Evolutionary conservation across 164 flowering plant genomes (phyloP), one percentile per base, ranked within the genome.

Genomic region (Buxus sempervirens): DNA sequence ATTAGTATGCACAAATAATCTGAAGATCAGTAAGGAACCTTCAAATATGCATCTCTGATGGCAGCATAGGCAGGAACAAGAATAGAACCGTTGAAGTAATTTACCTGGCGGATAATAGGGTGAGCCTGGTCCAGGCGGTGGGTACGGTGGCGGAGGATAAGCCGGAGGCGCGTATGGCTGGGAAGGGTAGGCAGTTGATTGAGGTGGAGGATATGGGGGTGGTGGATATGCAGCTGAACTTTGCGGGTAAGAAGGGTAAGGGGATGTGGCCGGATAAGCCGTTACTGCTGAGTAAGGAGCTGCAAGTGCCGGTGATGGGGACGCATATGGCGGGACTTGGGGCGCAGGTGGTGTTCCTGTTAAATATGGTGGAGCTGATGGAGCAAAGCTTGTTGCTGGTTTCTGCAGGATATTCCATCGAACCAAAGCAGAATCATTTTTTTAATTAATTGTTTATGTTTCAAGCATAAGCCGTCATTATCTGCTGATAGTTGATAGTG

Each of bases 361-460:
- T 59, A n/a, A 58, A 66, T 77, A 86, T 12, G 82, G 79, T 60
- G 90, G 90, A 23, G 89, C 93, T 36, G 90, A 82, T 9, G 86
- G 87, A 59, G 78, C 81, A 63, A n/a, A 62, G 61, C 65, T 66
- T 54, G 69, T 55, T 15, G 60, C 69, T 19, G 75, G 74, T 71
- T 80, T 86, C 96, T 91, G 89, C 75, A 78, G 38, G 7, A 72
- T 23, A 58, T 19, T 9, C 36, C 60, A 27, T 62, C 26, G 51
- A 54, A 60, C 32, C 14, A 45, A 66, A 60, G 19, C 2, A 65
- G 32, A 20, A 22, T 51, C 8, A 21, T 61, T 15, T 8, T 18
- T 6, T 9, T 32, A 3, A 3, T 32, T 32, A 3, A 32, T 7
- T 32, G 7, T 32, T 32, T 32, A 32, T 7, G 7, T 32, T 32